phyloP scores from a whole-genome alignment of 495 filamentous ascomycete genomes.

The Aspergillus indologenus region DNA sequence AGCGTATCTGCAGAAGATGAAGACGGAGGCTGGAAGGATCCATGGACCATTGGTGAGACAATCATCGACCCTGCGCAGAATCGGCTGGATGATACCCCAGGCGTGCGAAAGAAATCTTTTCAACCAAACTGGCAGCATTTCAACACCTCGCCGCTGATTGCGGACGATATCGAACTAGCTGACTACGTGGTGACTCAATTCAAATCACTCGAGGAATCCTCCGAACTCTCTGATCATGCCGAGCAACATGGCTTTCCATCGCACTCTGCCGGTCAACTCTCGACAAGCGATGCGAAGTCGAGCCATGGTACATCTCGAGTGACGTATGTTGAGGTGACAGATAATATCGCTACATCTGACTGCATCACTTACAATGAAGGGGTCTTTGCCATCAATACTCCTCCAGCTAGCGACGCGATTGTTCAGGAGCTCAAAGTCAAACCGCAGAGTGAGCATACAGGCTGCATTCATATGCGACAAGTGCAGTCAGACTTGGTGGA shows the following conservation, averaged over 20 bases:
- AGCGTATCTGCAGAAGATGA: not conserved
- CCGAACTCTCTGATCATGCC: not conserved
- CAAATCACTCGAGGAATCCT: not conserved
- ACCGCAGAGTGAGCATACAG: not conserved
- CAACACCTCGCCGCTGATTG: not conserved
- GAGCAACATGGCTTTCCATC: not conserved
- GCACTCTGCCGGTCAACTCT: not conserved
- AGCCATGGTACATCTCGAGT: not conserved
- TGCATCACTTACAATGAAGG: not conserved
- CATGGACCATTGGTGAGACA: not conserved
- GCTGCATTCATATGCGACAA: not conserved
- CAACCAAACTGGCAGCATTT: too few species aligned
- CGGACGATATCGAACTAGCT: not conserved
- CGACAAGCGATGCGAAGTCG: not conserved
- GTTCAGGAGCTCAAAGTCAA: not conserved
- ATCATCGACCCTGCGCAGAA: not conserved
- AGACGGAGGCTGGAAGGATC: not conserved
- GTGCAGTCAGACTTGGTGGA: too few species aligned
- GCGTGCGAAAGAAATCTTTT: not conserved
- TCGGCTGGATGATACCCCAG: not conserved
- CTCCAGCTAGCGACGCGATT: not conserved
- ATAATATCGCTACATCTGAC: slow-evolving; percentile 1
- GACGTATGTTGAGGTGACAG: not conserved
- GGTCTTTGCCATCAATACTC: too few species aligned
- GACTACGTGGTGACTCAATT: not conserved